Evolutionary conservation across 768 basidiomycete genomes (phyloP).

Genomic region (Lactarius hengduanensis): DNA sequence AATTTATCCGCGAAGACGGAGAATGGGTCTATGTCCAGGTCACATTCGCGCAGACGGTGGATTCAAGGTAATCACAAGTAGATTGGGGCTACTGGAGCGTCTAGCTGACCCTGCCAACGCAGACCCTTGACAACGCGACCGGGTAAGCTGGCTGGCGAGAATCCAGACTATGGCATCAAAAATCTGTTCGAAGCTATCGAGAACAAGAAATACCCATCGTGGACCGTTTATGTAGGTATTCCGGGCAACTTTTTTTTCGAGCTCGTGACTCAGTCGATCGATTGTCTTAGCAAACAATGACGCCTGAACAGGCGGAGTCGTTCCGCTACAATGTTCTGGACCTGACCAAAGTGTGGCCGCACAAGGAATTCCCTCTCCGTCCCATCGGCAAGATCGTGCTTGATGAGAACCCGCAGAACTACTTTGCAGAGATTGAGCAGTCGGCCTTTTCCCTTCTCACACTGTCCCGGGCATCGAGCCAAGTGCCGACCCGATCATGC

Average conservation of each 20-base stretch:
- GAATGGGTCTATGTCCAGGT: slow-evolving; percentile 85
- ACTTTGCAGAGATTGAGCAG: slow-evolving; percentile 96
- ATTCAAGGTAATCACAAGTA: slow-evolving; percentile 56
- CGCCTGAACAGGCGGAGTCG: slow-evolving; percentile 82
- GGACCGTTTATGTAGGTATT: slow-evolving; percentile 75
- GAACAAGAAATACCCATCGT: slow-evolving; percentile 73
- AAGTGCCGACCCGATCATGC: slow-evolving; percentile 88
- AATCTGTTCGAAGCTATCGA: slow-evolving; percentile 82
- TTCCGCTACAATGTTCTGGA: slow-evolving; percentile 91
- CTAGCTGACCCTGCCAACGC: slow-evolving; percentile 13
- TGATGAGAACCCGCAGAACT: slow-evolving; percentile 77
- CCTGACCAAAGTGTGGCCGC: slow-evolving; percentile 91
- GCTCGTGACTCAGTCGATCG: slow-evolving; percentile 18
- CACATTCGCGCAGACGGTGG: slow-evolving; percentile 79
- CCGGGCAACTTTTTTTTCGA: too few relatives aligned
- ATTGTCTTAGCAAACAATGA: slow-evolving; percentile 79
- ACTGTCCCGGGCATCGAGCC: slow-evolving; percentile 86
- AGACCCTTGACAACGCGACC: slow-evolving; percentile 69
- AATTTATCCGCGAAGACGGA: slow-evolving; percentile 82
- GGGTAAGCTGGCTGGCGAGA: slow-evolving; percentile 65
- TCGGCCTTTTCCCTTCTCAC: slow-evolving; percentile 89
- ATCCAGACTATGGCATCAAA: slow-evolving; percentile 84
- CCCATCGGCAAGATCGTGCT: slow-evolving; percentile 83
- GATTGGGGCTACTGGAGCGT: neutral
- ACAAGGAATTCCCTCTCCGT: slow-evolving; percentile 83